Conservation (phyloP, 2,329 filamentous ascomycete species). For the Trichoderma semiorbis region DNA sequence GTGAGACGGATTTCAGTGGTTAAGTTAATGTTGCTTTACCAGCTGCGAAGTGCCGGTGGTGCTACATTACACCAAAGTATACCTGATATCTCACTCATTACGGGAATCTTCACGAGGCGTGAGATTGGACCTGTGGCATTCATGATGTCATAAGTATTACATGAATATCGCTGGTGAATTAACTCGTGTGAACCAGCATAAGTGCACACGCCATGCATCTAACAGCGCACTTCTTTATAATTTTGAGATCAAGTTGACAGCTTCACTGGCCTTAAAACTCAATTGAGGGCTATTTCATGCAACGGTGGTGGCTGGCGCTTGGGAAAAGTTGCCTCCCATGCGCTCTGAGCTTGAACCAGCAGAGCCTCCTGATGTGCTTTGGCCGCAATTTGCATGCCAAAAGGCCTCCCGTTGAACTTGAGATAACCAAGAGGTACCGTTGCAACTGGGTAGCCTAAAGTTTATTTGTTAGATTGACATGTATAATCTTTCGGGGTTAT, state of each 20-base stretch:
- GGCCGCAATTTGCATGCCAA: background rate
- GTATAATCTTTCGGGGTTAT: background rate
- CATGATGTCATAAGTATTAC: background rate
- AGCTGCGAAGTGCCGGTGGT: background rate
- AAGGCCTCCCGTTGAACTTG: background rate
- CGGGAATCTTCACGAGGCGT: background rate
- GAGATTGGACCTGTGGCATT: no score
- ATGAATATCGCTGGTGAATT: background rate
- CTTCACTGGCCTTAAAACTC: background rate
- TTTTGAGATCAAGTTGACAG: background rate
- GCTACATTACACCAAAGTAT: background rate
- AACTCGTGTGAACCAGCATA: background rate
- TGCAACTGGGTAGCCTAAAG: background rate
- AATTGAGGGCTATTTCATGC: background rate
- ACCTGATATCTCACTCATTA: background rate
- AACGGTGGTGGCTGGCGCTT: background rate
- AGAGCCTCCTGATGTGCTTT: background rate
- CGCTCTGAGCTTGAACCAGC: background rate
- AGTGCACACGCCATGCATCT: background rate
- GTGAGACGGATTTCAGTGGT: background rate
- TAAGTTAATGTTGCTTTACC: background rate
- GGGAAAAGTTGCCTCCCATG: background rate
- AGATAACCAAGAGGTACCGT: background rate
- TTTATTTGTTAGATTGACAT: background rate
- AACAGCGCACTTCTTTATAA: background rate